Conservation (phyloP, 768 basidiomycete species). For the Phaffia tasmanica region DNA sequence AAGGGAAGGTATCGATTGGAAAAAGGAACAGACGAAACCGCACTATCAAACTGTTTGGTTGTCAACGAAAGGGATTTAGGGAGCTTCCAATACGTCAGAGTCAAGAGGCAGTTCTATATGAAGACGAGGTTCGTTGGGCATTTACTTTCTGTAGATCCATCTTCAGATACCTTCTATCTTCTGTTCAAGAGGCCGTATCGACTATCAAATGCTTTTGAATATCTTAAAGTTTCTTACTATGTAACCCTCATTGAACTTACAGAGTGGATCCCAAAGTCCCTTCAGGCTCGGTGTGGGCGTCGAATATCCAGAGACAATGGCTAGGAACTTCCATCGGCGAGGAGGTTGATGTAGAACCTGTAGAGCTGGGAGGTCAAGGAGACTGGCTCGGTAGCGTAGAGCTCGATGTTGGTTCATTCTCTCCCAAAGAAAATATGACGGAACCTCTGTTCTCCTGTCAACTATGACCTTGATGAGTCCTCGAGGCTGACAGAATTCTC, state of each 20-base stretch:
- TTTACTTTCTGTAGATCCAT: neutral
- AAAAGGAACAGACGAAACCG: conserved; percentile 22
- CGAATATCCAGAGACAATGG: conserved; percentile 74
- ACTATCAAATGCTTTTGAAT: too few relatives aligned
- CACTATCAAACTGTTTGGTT: conserved; percentile 22
- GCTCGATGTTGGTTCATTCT: conserved; percentile 46
- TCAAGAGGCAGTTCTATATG: conserved; percentile 22
- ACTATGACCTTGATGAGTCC: neutral
- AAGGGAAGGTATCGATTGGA: conserved; percentile 18
- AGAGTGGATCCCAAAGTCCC: conserved; percentile 44
- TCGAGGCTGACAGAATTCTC: conserved; percentile 37
- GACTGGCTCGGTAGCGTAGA: conserved; percentile 64
- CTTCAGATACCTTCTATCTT: neutral
- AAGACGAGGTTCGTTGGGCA: conserved; percentile 11
- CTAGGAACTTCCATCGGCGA: conserved; percentile 78
- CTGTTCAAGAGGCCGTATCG: neutral
- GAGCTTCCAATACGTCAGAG: conserved; percentile 16
- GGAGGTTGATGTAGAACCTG: conserved; percentile 55
- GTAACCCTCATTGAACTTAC: neutral
- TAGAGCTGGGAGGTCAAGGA: conserved; percentile 44
- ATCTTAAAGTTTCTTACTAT: too few relatives aligned
- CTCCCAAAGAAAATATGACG: neutral
- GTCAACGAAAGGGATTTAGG: conserved; percentile 16
- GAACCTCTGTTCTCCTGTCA: neutral
- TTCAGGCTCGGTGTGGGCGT: conserved; percentile 63